Evolutionary conservation across 2,329 filamentous ascomycete species (phyloP).

Genomic region (Cryphonectria parasitica): DNA sequence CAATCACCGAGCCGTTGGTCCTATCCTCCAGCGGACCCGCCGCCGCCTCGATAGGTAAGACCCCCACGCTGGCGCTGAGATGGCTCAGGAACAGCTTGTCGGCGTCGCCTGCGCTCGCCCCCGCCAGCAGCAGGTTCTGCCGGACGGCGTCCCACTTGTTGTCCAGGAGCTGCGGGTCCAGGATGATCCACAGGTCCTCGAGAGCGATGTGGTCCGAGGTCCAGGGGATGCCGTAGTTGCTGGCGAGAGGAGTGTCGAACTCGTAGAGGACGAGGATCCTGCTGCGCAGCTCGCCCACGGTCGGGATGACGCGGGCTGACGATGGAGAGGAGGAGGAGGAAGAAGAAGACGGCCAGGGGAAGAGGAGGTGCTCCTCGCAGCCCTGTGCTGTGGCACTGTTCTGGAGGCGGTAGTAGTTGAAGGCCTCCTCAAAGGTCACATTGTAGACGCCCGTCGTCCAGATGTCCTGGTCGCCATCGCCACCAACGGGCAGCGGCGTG

Average conservation of each 20-base stretch:
- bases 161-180: slow-evolving; percentile 46
- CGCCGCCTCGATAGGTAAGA: slow-evolving; percentile 54
- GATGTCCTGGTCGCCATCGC: slow-evolving; percentile 22
- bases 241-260: slow-evolving; percentile 39
- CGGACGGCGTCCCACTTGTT: slow-evolving; percentile 52
- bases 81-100: slow-evolving; percentile 49
- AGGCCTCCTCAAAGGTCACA: slow-evolving; percentile 49
- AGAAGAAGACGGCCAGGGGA: slow-evolving; percentile 10
- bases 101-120: slow-evolving; percentile 37
- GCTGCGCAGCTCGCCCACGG: slow-evolving; percentile 49
- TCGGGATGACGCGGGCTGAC: slow-evolving; percentile 40
- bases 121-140: slow-evolving; percentile 45
- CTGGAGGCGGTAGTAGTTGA: slow-evolving; percentile 45
- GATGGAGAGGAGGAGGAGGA: no score
- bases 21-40: slow-evolving; percentile 43
- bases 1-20: slow-evolving; percentile 42
- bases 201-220: slow-evolving; percentile 48
- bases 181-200: slow-evolving; percentile 53
- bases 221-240: slow-evolving; percentile 50
- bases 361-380: slow-evolving; percentile 41
- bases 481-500: slow-evolving; percentile 35
- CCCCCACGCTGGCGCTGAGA: slow-evolving; percentile 52
- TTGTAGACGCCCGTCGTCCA: slow-evolving; percentile 36
- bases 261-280: slow-evolving; percentile 54
- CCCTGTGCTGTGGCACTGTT: slow-evolving; percentile 42